These are phyloP conservation scores for Mortierella sp. DNA, from an alignment of 371 early-diverging fungal species.

Conservation along the genomic window DNA sequence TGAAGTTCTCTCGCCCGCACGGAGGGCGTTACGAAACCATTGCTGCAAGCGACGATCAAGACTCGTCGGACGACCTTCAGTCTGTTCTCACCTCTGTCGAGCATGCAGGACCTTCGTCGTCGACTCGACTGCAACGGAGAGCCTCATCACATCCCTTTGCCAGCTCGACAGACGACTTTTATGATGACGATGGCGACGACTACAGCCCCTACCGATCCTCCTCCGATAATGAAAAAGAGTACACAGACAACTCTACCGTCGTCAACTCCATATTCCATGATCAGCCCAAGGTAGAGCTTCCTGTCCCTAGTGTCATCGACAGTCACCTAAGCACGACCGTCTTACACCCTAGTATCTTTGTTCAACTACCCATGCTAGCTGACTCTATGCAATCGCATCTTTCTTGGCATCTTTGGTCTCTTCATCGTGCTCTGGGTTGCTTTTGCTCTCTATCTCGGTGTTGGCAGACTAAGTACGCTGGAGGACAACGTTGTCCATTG, in stretches of 20 bases:
- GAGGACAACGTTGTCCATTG: background rate
- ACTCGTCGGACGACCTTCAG: constrained; percentile 21
- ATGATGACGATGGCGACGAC: constrained; percentile 13
- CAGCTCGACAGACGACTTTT: constrained; percentile 11
- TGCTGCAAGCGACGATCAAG: constrained; percentile 28
- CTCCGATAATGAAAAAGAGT: constrained; percentile 27
- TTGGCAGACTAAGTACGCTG: constrained; percentile 28
- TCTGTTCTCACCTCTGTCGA: constrained; percentile 27
- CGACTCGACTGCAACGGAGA: constrained; percentile 12
- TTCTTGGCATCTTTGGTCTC: constrained; percentile 17
- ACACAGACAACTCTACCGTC: background rate
- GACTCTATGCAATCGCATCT: constrained; percentile 42
- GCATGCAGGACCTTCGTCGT: background rate
- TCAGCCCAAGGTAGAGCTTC: constrained; percentile 29
- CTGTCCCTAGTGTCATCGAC: too few relatives aligned
- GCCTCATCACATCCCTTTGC: constrained; percentile 13
- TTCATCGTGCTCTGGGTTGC: constrained; percentile 29
- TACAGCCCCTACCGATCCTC: constrained; percentile 11
- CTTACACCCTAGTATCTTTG: background rate
- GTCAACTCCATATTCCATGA: constrained; percentile 15
- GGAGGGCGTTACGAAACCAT: constrained; percentile 38
- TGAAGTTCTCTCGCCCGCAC: constrained; percentile 29
- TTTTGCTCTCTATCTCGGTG: constrained; percentile 35
- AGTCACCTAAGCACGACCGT: too few relatives aligned
- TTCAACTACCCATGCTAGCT: constrained; percentile 11